These are phyloP conservation scores for Trichoderma virens DNA, from an alignment of 495 filamentous ascomycete genomes.

Conservation along the genomic window DNA sequence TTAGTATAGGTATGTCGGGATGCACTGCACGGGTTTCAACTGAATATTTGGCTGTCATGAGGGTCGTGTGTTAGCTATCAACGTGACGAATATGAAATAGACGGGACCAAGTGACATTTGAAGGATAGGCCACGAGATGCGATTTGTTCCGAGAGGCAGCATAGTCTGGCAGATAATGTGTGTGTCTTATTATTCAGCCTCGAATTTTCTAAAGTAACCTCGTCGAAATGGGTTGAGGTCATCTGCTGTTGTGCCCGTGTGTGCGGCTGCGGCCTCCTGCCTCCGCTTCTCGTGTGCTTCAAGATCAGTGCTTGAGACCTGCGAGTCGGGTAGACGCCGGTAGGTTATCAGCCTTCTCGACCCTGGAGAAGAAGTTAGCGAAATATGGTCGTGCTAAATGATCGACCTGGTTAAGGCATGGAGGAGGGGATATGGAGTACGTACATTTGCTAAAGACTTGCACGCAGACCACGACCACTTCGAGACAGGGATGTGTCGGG, in stretches of 20 bases:
- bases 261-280: conserved; percentile 22
- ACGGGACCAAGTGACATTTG: too few relatives aligned
- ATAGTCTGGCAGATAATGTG: not conserved
- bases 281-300: conserved; percentile 27
- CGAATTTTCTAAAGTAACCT: conserved; percentile 46
- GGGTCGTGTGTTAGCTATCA: not conserved
- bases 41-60: not conserved
- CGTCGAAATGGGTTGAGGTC: conserved; percentile 77
- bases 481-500: conserved; percentile 68
- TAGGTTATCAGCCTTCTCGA: conserved; percentile 83
- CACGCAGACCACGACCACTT: conserved; percentile 69
- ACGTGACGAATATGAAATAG: not conserved
- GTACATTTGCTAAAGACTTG: conserved; percentile 84
- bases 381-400: too few relatives aligned
- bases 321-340: conserved; percentile 55
- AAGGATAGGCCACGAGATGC: not conserved
- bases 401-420: too few relatives aligned
- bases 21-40: not conserved
- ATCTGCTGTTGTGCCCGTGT: conserved; percentile 49
- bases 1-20: conserved; percentile 8
- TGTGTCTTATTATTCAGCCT: conserved; percentile 10
- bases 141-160: not conserved
- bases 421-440: not conserved
- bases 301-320: conserved; percentile 39
- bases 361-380: conserved; percentile 43